Base-by-base conservation (phyloP, 306 rosid genomes). In the Phaseolus lunatus region DNA sequence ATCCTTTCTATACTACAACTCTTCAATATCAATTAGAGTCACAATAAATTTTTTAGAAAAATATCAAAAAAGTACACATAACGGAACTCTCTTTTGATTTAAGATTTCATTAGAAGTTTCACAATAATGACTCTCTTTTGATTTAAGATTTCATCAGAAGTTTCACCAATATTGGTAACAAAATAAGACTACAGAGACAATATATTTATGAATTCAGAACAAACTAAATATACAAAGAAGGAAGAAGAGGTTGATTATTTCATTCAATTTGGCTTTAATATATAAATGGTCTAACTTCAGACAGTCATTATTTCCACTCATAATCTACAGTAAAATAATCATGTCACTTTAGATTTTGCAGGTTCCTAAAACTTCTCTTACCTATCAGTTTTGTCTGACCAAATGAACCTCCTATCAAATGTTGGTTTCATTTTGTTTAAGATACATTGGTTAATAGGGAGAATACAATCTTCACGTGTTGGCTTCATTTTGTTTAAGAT, bases 341-440 rank as follows among this genome's bases (percentile, higher is more conserved):
- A 59, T 39, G 47, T 59, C 59, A 44, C 35, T 67, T 67, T 41
- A n/a, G 29, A 70, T 44, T 78, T 61, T 41, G 63, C 41, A 66
- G 52, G 39, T 78, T 45, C 47, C 66, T 7, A 75, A n/a, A 74
- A 18, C 22, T 49, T 72, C 64, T 57, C 85, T 81, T 85, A 95
- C 98, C 98, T 89, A 78, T 95, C 97, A 80, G 95, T 82, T 83
- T 87, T 90, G 82, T 95, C 98, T 75, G 92, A 90, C 97, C 97
- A 92, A 49, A 76, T 19, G 80, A 92, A 89, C 79, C 97, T 92
- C 66, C 79, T 88, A 78, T 87, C 92, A 61, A 96, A 89, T 59
- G 88, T 67, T 75, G 89, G 88, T 89, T 88, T 89, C 84, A 77
- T 72, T 78, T 80, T 87, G 50, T 91, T 85, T 59, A 82, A 71